Base-by-base conservation (phyloP, 805 yeast genomes). In the Teunomyces lycoperdinae region DNA sequence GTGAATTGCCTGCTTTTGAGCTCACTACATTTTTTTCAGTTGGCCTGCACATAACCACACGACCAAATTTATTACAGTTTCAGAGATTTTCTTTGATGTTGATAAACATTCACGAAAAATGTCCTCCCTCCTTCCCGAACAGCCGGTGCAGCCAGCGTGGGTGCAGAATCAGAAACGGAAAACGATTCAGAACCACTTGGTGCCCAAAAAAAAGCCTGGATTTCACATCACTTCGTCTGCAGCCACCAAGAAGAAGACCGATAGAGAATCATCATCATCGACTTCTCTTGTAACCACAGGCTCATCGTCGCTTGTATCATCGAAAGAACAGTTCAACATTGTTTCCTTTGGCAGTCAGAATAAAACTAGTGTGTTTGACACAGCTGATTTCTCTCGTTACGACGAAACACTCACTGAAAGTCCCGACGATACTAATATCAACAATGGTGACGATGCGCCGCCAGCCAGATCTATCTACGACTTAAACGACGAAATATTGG, bases 401-500 rank as follows among this genome's bases (percentile, higher is more conserved):
- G 69, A 67, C 43, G 69, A 68, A 4, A 65, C 69, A 28, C 52
- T 58, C n/a, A 62, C 64, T 36, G 66, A 63, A 24, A 55, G 66
- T 9, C 40, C 55, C n/a, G 73, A 64, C 39, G 73, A 68, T 42
- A 58, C 57, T 27, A 43, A 33, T 24, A 58, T 36, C 16, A n/a
- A 38, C 28, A 29, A 59, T 40, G 66, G 65, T 41, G 76, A 68
- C 32, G 81, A 78, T 49, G 50, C 67, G 31, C 84, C 83, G 9
- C 85, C 84, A 0, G 58, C 70, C 5, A 62, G 73, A 49, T 78
- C 84, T 3, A 65, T 80, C 24, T 75, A 71, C 51, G 85, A 80
- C 53, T 66, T 77, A 47, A 70, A 67, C 42, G 73, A 73, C 42
- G 76, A 74, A 44, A 71, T 74, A 5, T 66, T 71, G 28, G 60